Evolutionary conservation across 2,329 filamentous ascomycete species (phyloP).

Genomic region (Drechslerella stenobrocha): DNA sequence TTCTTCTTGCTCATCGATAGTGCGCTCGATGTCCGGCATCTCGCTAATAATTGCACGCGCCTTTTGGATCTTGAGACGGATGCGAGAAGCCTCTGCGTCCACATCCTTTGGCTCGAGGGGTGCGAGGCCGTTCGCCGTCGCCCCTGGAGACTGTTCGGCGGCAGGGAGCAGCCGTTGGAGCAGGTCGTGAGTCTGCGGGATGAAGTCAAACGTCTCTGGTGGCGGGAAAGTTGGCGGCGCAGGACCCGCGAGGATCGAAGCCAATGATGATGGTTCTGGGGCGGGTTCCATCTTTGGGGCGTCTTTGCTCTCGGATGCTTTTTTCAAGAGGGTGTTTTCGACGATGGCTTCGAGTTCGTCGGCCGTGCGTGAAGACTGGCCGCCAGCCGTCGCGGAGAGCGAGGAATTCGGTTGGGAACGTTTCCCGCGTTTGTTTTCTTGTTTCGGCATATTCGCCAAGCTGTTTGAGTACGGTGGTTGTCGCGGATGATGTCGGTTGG

Average conservation of each 20-base stretch:
- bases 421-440: constrained; percentile 25
- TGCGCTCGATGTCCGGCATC: constrained; percentile 71
- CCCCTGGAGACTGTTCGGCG: constrained; percentile 52
- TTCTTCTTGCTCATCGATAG: constrained; percentile 68
- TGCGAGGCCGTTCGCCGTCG: constrained; percentile 57
- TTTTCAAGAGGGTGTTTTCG: no score
- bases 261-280: constrained; percentile 49
- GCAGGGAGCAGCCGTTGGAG: constrained; percentile 53
- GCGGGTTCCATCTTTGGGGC: constrained; percentile 42
- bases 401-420: neutral
- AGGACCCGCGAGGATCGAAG: constrained; percentile 50
- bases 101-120: constrained; percentile 73
- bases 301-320: no score
- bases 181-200: constrained; percentile 54
- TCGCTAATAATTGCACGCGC: constrained; percentile 69
- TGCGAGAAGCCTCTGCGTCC: constrained; percentile 71
- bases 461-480: no score
- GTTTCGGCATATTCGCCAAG: constrained; percentile 36
- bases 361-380: no score
- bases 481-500: neutral
- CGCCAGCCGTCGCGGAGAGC: no score
- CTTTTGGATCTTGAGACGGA: constrained; percentile 82
- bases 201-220: constrained; percentile 54
- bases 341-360: no score
- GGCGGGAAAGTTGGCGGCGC: constrained; percentile 53